These are phyloP conservation scores for Verticillium albo-atrum DNA, from an alignment of 2,329 filamentous ascomycete genomes.

Conservation along the genomic window DNA sequence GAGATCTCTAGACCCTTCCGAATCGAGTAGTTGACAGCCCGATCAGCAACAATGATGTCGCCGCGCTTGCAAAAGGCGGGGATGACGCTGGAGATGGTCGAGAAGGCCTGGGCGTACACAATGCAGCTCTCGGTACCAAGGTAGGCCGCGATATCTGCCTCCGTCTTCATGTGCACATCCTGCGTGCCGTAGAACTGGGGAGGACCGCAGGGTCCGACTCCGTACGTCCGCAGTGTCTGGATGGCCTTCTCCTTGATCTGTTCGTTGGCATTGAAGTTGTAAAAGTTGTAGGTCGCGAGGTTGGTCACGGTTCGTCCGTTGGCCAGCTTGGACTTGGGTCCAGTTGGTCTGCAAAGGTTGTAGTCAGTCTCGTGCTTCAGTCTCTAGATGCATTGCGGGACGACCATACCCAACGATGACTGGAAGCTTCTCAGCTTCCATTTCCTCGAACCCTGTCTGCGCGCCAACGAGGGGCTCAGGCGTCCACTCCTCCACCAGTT, in stretches of 20 bases:
- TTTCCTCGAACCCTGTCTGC: slow-evolving; percentile 69
- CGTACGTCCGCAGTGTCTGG: slow-evolving; percentile 88
- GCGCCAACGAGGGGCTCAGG: slow-evolving; percentile 84
- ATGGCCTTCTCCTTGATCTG: slow-evolving; percentile 93
- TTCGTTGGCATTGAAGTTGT: slow-evolving; percentile 93
- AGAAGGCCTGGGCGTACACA: slow-evolving; percentile 93
- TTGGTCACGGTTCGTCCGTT: slow-evolving; percentile 91
- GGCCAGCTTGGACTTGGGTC: slow-evolving; percentile 81
- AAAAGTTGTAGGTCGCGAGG: slow-evolving; percentile 93
- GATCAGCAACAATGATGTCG: slow-evolving; percentile 94
- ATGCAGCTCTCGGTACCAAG: slow-evolving; percentile 86
- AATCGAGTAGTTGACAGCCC: slow-evolving; percentile 88
- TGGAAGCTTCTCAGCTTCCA: slow-evolving; percentile 78
- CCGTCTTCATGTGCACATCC: slow-evolving; percentile 96
- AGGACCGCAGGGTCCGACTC: slow-evolving; percentile 92
- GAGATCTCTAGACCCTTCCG: slow-evolving; percentile 93
- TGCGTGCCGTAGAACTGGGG: slow-evolving; percentile 98
- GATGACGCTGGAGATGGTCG: slow-evolving; percentile 94
- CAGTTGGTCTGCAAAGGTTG: slow-evolving; percentile 61
- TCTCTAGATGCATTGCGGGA: neutral
- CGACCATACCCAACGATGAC: slow-evolving; percentile 74
- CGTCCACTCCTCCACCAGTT: slow-evolving; percentile 92
- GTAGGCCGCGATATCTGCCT: slow-evolving; percentile 87
- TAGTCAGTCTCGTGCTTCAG: neutral
- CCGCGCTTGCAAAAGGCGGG: slow-evolving; percentile 96